Evolutionary conservation across 768 basidiomycete genomes (phyloP).

Genomic region (Mycena leptocephala): DNA sequence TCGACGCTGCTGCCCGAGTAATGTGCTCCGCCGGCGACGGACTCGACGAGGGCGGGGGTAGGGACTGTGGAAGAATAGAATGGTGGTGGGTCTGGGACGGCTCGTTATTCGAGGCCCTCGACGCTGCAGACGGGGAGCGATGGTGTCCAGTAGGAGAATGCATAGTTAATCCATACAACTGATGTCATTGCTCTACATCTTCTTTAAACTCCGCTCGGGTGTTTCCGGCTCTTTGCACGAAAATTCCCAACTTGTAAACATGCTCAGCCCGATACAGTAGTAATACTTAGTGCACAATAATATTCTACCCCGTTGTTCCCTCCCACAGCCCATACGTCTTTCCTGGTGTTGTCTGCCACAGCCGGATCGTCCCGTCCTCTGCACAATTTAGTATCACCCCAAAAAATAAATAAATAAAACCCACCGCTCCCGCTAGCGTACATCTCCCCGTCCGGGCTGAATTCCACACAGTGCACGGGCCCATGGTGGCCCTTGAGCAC

Average conservation of each 20-base stretch:
- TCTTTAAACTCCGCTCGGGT: no score
- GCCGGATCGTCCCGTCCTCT: slow-evolving; percentile 94
- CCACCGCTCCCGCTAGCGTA: slow-evolving; percentile 97
- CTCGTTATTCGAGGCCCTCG: slow-evolving; percentile 49
- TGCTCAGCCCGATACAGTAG: slow-evolving; percentile 4
- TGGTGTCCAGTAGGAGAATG: slow-evolving; percentile 25
- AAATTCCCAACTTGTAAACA: no score
- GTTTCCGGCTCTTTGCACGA: no score
- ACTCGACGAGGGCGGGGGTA: slow-evolving; percentile 68
- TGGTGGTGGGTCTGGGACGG: slow-evolving; percentile 66
- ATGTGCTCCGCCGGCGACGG: slow-evolving; percentile 75
- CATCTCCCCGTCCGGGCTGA: slow-evolving; percentile 97
- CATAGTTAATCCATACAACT: no score
- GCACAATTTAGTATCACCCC: slow-evolving; percentile 33
- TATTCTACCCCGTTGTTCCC: slow-evolving; percentile 64
- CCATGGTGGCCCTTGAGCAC: slow-evolving; percentile 98
- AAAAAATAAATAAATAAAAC: slow-evolving; percentile 50
- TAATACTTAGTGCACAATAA: slow-evolving; percentile 57
- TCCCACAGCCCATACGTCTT: slow-evolving; percentile 93
- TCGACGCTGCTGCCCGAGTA: slow-evolving; percentile 70
- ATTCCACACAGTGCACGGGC: slow-evolving; percentile 95
- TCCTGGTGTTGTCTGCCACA: slow-evolving; percentile 98
- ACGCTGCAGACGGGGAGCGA: slow-evolving; percentile 44
- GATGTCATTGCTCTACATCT: no score
- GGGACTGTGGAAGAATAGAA: slow-evolving; percentile 62